Percentiles rank a stretch among this genome's conserved stretches.
These are phyloP conservation scores for Aspergillus sp. DNA, from an alignment of 2,329 filamentous ascomycete genomes.

Conservation along the genomic window DNA sequence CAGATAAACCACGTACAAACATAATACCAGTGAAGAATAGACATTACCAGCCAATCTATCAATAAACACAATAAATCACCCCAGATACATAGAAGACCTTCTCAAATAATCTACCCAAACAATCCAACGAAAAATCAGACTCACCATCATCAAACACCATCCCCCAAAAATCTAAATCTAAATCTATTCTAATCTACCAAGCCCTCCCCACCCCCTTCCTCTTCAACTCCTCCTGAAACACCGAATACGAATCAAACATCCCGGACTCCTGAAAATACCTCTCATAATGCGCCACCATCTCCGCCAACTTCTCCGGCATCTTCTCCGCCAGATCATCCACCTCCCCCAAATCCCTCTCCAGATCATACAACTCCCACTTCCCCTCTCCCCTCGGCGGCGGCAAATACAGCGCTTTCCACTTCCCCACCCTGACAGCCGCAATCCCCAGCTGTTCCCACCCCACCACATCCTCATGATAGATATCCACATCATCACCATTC, in stretches of 20 bases:
- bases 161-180: too few relatives aligned
- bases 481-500: background rate
- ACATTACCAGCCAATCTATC: too few relatives aligned
- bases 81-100: too few relatives aligned
- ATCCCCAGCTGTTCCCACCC: constrained; percentile 2
- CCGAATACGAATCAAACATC: background rate
- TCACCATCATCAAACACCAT: too few relatives aligned
- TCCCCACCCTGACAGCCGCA: background rate
- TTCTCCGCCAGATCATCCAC: background rate
- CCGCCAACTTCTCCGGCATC: background rate
- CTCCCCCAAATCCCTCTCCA: background rate
- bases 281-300: background rate
- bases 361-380: constrained; percentile 3
- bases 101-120: too few relatives aligned
- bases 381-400: constrained; percentile 7
- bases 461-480: background rate
- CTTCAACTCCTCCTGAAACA: background rate
- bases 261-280: background rate
- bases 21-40: too few relatives aligned
- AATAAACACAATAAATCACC: too few relatives aligned
- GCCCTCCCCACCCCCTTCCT: background rate
- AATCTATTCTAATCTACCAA: background rate
- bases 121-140: too few relatives aligned
- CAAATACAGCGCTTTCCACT: constrained; percentile 2
- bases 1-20: too few relatives aligned